Evolutionary conservation across 2,329 filamentous ascomycete species (phyloP), one percentile per base, ranked within the genome.

Genomic region (Triangularia setosa): DNA sequence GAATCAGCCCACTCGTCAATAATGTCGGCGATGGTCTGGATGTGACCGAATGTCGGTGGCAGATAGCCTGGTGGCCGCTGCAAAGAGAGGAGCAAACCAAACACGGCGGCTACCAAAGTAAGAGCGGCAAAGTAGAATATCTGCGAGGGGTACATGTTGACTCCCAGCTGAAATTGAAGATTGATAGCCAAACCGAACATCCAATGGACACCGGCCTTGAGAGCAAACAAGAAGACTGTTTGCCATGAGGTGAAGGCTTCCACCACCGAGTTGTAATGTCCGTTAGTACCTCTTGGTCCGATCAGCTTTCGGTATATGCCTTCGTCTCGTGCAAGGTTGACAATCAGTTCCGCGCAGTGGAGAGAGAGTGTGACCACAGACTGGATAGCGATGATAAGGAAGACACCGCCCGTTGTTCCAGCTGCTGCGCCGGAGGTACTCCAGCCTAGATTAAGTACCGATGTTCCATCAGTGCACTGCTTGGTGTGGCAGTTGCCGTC

Each of bases 11-110:
- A 75, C 9, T 73, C 72, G 68, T 75, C 73, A 40, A 75, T 67
- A 28, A 75, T 63, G 66, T 75, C 71, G 30, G 69, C 71, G 40
- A 75, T 70, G 8, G 73, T 75, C 58, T 73, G 73, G n/a, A 75
- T 64, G 64, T 75, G 74, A 1, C 74, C 74, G 56, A 69, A 75
- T 8, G 72, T 67, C 4, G 71, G 69, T 6, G 74, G 74, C 9
- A 73, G 66, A 18, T 64, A 62, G 9, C 73, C 74, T 8, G 62
- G 54, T 9, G 70, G 70, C 12, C 65, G 64, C 7, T 66, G 65
- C 1, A 70, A 53, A 12, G 65, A 71, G n/a, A 72, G 66, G 28
- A 65, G 67, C 18, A 71, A 68, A 7, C 72, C 67, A 40, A 75
- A 74, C 3, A 72, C 18, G 27, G 73, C 71, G 18, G 72, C 67